Percentiles rank a stretch among this genome's conserved stretches.
Conservation (phyloP, 331 rosid species). For the Cucumis variabilis region DNA sequence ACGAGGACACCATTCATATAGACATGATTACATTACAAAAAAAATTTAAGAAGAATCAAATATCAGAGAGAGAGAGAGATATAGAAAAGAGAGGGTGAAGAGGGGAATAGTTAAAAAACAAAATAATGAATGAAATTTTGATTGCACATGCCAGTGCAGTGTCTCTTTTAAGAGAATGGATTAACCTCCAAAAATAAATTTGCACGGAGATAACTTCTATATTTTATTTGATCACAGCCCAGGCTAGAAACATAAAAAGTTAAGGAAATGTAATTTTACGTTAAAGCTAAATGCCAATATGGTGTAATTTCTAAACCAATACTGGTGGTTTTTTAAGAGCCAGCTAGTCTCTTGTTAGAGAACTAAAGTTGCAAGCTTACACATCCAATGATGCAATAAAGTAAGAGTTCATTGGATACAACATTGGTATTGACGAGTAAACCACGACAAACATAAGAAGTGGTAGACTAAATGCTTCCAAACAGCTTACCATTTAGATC, state of each 20-base stretch:
- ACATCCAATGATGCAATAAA: too few relatives aligned
- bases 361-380: not conserved
- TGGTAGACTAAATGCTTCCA: conserved; percentile 25
- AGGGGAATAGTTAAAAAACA: not conserved
- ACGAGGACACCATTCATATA: not conserved
- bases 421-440: too few relatives aligned
- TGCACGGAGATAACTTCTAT: not conserved
- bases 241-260: too few relatives aligned
- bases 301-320: not conserved
- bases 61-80: not conserved
- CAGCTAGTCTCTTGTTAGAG: not conserved
- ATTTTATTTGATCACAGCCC: not conserved
- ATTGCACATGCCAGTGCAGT: not conserved
- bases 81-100: not conserved
- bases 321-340: not conserved
- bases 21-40: not conserved
- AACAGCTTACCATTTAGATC: conserved; percentile 78
- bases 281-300: not conserved
- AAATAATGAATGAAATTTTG: not conserved
- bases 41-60: not conserved
- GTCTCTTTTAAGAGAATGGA: not conserved
- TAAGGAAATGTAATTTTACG: not conserved
- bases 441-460: too few relatives aligned
- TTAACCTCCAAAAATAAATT: not conserved
- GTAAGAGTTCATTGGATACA: too few relatives aligned